Evolutionary conservation across 2,329 filamentous ascomycete genomes (phyloP).

Genomic region (Zasmidium angulare): DNA sequence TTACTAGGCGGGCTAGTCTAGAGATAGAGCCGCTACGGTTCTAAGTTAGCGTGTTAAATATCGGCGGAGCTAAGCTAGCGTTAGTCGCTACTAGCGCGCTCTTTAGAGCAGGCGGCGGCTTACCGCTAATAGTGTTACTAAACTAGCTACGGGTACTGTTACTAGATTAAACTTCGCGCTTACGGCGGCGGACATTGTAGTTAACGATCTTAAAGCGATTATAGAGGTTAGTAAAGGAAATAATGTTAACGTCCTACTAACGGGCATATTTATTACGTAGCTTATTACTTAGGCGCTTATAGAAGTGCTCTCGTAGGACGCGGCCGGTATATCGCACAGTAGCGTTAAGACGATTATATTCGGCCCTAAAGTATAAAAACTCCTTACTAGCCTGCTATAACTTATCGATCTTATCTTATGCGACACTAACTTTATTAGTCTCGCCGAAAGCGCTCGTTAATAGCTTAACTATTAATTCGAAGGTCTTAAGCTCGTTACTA

Average conservation of each 20-base stretch:
- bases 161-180: too few relatives aligned
- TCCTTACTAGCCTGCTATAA: neutral
- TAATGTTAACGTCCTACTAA: neutral
- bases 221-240: neutral
- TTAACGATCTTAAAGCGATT: neutral
- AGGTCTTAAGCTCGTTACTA: too few relatives aligned
- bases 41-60: too few relatives aligned
- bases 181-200: neutral
- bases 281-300: neutral
- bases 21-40: too few relatives aligned
- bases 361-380: neutral
- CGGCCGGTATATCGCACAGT: neutral
- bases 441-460: too few relatives aligned
- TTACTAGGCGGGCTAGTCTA: neutral
- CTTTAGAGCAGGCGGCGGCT: too few relatives aligned
- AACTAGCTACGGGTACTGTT: too few relatives aligned
- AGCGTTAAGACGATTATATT: too few relatives aligned
- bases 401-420: neutral
- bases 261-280: neutral
- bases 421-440: too few relatives aligned
- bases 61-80: neutral
- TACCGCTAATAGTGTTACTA: neutral
- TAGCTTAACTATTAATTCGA: too few relatives aligned
- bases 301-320: neutral
- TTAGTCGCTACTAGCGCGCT: neutral